Evolutionary conservation across 169 alveolate species (phyloP).

Genomic region (Eimeria brunetti): DNA sequence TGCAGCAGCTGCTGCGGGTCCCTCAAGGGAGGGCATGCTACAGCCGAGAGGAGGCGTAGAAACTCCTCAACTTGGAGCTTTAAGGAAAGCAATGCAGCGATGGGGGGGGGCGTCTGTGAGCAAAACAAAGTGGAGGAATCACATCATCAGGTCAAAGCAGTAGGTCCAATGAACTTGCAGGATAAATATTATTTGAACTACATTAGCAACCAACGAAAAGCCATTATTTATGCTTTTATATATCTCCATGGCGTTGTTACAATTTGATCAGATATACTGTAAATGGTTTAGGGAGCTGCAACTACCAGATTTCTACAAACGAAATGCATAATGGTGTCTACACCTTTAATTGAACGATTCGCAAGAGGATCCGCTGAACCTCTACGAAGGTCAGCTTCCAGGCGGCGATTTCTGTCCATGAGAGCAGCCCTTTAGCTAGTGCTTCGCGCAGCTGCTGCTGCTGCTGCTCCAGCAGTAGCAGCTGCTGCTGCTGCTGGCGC

Average conservation of each 20-base stretch:
- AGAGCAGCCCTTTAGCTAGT: conserved; percentile 4
- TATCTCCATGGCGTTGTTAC: too few species aligned
- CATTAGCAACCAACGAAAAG: not conserved
- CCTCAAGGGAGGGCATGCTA: not conserved
- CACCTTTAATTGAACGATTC: conserved; percentile 58
- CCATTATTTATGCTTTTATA: not conserved
- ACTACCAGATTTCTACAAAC: not conserved
- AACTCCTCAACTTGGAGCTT: conserved; percentile 24
- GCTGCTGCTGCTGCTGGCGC: conserved; percentile 27
- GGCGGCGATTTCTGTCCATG: conserved; percentile 48
- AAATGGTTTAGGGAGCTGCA: not conserved
- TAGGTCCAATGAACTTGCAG: not conserved
- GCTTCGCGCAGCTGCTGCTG: not conserved
- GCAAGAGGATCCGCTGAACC: conserved; percentile 56
- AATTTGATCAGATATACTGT: not conserved
- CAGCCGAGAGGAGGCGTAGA: conserved; percentile 19
- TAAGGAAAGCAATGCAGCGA: conserved; percentile 35
- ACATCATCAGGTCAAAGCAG: too few species aligned
- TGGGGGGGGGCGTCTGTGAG: conserved; percentile 35
- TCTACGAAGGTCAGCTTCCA: conserved; percentile 46
- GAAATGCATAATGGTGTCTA: not conserved
- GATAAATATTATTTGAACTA: not conserved
- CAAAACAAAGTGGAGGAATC: not conserved
- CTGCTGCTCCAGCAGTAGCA: conserved; percentile 6
- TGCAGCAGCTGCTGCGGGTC: conserved; percentile 17